phyloP scores from a whole-genome alignment of 371 early-diverging fungal genomes.

The Rhizopus sp. region DNA sequence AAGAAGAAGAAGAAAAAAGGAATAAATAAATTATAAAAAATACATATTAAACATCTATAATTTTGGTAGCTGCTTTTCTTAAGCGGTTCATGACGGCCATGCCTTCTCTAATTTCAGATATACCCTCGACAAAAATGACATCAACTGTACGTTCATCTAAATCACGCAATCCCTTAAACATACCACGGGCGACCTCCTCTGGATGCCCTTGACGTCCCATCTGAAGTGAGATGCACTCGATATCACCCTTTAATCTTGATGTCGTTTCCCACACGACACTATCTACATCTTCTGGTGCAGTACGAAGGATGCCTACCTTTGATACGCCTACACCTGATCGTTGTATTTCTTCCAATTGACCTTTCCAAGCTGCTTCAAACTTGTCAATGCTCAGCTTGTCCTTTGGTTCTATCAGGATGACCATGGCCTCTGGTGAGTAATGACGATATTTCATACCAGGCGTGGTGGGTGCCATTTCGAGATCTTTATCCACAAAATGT shows the following conservation, averaged over 20 bases:
- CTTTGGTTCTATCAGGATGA: slow-evolving; percentile 71
- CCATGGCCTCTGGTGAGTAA: slow-evolving; percentile 93
- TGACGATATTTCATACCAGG: slow-evolving; percentile 99
- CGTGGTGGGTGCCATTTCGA: slow-evolving; percentile 86
- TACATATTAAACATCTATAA: slow-evolving; percentile 33
- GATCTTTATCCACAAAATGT: slow-evolving; percentile 68
- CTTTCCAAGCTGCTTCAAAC: slow-evolving; percentile 29
- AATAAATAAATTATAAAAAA: not conserved
- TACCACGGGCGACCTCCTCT: slow-evolving; percentile 72
- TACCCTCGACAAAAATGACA: slow-evolving; percentile 89
- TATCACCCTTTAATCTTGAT: slow-evolving; percentile 9
- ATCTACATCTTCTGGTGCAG: slow-evolving; percentile 22
- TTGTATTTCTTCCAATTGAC: slow-evolving; percentile 21
- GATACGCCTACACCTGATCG: slow-evolving; percentile 21
- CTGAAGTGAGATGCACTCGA: slow-evolving; percentile 28
- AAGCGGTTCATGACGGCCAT: slow-evolving; percentile 98
- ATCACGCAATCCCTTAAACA: slow-evolving; percentile 84
- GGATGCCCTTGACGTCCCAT: slow-evolving; percentile 55
- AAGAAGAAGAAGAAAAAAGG: not conserved
- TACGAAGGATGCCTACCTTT: slow-evolving; percentile 34
- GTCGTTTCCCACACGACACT: slow-evolving; percentile 23
- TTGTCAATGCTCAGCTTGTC: slow-evolving; percentile 8
- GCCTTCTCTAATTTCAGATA: slow-evolving; percentile 82
- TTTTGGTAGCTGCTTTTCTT: slow-evolving; percentile 85
- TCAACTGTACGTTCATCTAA: slow-evolving; percentile 79